Conservation (phyloP, 176 grass and related monocot species). For the Bonia amplexicaulis region DNA sequence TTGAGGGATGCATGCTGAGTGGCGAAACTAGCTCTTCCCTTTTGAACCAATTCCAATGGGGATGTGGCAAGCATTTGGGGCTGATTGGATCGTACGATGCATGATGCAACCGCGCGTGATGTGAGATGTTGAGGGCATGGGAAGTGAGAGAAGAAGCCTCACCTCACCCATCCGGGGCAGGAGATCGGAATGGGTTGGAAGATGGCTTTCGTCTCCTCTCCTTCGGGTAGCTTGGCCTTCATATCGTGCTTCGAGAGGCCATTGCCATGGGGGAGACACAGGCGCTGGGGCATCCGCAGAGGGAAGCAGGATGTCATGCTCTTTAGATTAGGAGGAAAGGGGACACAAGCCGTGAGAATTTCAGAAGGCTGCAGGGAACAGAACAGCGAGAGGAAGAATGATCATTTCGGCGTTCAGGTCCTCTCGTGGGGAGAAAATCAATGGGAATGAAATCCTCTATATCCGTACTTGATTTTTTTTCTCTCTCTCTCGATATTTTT, state of each 20-base stretch:
- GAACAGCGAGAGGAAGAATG: slow-evolving; percentile 12
- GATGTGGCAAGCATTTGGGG: neutral
- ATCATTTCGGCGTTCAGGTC: slow-evolving; percentile 17
- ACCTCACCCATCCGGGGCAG: neutral
- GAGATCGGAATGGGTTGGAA: neutral
- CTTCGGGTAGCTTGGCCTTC: neutral
- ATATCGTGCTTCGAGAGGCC: neutral
- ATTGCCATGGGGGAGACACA: slow-evolving; percentile 14
- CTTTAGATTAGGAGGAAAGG: slow-evolving; percentile 19
- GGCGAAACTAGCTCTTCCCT: neutral
- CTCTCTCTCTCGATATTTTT: neutral
- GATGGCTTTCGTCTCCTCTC: neutral
- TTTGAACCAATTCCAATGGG: slow-evolving; percentile 11
- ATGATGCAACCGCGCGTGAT: neutral
- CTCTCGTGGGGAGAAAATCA: neutral
- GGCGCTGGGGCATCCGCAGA: neutral
- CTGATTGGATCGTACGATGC: neutral
- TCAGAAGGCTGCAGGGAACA: slow-evolving; percentile 15
- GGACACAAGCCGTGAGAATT: slow-evolving; percentile 2
- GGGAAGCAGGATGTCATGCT: slow-evolving; percentile 29
- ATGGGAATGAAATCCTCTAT: neutral
- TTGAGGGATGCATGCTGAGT: neutral
- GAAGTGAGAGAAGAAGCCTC: neutral
- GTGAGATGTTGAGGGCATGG: neutral
- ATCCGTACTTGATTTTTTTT: slow-evolving; percentile 20